These are phyloP conservation scores for Hortiboletus rubellus DNA, from an alignment of 1,284 basidiomycete species.

Conservation along the genomic window DNA sequence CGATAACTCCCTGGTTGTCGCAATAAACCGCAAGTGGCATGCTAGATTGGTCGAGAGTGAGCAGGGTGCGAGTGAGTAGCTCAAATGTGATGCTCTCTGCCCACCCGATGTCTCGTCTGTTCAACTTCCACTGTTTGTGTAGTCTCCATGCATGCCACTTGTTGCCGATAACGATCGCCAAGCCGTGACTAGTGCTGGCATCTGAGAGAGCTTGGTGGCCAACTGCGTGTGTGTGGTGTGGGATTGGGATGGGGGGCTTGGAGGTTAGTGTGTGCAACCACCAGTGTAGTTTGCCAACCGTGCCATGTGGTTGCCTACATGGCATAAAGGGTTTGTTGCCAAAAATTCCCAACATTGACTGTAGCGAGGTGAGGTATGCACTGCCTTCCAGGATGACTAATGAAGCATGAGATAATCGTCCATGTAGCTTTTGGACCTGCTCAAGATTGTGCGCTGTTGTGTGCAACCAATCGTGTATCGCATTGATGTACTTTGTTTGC, in stretches of 20 bases:
- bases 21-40: no score
- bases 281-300: not conserved
- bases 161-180: no score
- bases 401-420: conserved; percentile 37
- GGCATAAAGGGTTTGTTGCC: conserved; percentile 31
- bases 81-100: no score
- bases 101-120: no score
- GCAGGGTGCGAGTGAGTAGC: no score
- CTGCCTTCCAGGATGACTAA: conserved; percentile 34
- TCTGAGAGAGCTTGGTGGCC: no score
- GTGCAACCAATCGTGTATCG: conserved; percentile 23
- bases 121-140: no score
- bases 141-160: no score
- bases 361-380: conserved; percentile 37
- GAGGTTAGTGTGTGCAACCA: not conserved
- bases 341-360: conserved; percentile 28
- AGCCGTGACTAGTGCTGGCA: no score
- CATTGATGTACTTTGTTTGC: not conserved
- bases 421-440: conserved; percentile 34
- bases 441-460: conserved; percentile 20
- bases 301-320: not conserved
- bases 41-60: no score
- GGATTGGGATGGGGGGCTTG: not conserved
- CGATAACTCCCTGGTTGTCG: no score
- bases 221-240: not conserved